phyloP scores from a whole-genome alignment of 2,329 filamentous ascomycete genomes.

The Penicillium sp. region DNA sequence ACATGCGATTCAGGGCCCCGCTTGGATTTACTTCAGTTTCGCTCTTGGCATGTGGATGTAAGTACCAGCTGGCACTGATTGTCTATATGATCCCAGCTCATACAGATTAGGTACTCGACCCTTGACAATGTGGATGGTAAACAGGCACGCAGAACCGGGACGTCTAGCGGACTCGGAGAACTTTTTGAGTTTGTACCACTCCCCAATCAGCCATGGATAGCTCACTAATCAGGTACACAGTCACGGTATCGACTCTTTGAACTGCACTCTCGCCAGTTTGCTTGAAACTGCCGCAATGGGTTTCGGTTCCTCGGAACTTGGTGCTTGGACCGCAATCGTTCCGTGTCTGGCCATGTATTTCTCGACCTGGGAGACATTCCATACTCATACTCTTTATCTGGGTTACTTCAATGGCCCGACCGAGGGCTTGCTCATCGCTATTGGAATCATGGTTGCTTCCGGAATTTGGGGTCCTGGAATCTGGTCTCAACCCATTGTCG shows the following conservation, averaged over 20 bases:
- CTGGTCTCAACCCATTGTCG: conserved; percentile 74
- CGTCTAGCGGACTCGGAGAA: conserved; percentile 90
- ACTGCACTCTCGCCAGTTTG: conserved; percentile 90
- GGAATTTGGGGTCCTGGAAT: conserved; percentile 85
- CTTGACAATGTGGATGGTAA: conserved; percentile 99
- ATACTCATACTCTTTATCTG: conserved; percentile 94
- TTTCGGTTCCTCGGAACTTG: conserved; percentile 76
- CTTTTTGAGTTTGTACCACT: conserved; percentile 71
- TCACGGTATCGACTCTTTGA: conserved; percentile 96
- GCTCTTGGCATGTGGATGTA: conserved; percentile 94
- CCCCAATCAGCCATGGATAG: conserved; percentile 7
- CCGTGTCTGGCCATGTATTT: conserved; percentile 98
- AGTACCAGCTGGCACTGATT: conserved; percentile 19
- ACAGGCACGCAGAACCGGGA: conserved; percentile 90
- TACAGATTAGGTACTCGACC: conserved; percentile 66
- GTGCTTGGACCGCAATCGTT: conserved; percentile 86
- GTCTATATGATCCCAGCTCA: conserved; percentile 16
- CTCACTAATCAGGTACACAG: conserved; percentile 38
- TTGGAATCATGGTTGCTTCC: conserved; percentile 78
- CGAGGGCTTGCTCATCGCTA: conserved; percentile 88
- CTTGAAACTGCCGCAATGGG: conserved; percentile 93
- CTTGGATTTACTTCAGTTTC: conserved; percentile 95
- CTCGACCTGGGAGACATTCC: conserved; percentile 99
- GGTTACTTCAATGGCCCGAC: conserved; percentile 97
- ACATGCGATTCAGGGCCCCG: conserved; percentile 61